Percentiles rank a stretch among this genome's conserved stretches.
Evolutionary conservation across 257 asterid genomes (phyloP).

Genomic region (Hygrophila difformis): DNA sequence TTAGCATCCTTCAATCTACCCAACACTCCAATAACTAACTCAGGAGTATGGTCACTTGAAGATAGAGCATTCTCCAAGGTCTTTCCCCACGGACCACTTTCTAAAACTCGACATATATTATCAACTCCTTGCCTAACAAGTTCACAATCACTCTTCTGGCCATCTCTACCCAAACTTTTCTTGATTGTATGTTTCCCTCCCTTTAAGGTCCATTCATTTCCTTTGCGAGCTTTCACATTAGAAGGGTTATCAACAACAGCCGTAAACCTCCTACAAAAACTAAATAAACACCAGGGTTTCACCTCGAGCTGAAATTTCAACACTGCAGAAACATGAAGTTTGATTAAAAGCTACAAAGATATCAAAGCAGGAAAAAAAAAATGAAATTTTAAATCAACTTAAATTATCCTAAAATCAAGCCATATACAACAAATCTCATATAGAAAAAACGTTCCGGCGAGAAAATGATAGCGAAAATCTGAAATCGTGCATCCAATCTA

Average conservation of each 20-base stretch:
- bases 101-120: conserved; percentile 48
- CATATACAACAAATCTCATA: background rate
- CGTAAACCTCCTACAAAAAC: conserved; percentile 24
- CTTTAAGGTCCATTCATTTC: conserved; percentile 21
- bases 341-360: conserved; percentile 9
- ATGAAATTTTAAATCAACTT: background rate
- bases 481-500: background rate
- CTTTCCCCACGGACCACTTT: conserved; percentile 65
- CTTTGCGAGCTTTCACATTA: conserved; percentile 21
- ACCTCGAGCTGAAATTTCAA: conserved; percentile 26
- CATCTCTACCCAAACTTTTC: conserved; percentile 19
- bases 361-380: background rate
- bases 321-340: conserved; percentile 47
- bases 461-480: too few relatives aligned
- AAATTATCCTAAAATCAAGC: background rate
- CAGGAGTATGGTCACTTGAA: conserved; percentile 32
- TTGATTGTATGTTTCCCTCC: conserved; percentile 23
- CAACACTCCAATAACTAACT: conserved; percentile 57
- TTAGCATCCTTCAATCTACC: conserved; percentile 64
- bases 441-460: background rate
- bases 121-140: conserved; percentile 30
- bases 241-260: conserved; percentile 29
- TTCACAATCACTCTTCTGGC: conserved; percentile 28
- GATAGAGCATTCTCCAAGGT: conserved; percentile 57
- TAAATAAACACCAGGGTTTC: conserved; percentile 25